A percentile compares a stretch with the other conserved stretches of the same genome.
Conservation (phyloP, 805 yeast species). For the Candida xyloterini region DNA sequence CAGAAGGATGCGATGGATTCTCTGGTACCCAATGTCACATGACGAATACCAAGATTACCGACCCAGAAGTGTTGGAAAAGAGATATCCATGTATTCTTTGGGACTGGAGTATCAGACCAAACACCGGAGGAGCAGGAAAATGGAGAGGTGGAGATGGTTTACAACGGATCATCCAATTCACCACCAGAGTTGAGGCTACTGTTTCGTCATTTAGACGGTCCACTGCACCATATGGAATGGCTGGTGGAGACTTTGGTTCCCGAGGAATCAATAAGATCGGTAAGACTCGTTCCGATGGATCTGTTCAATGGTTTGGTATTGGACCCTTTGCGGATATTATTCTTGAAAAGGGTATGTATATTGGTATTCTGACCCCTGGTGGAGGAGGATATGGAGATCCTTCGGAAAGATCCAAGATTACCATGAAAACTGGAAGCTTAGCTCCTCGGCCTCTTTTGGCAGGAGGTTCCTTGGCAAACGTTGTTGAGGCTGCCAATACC, state of each 20-base stretch:
- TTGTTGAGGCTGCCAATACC: constrained; percentile 24
- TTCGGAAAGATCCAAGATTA: constrained; percentile 1
- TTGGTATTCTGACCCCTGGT: constrained; percentile 8
- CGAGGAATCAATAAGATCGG: constrained; percentile 38
- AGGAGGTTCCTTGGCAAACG: constrained; percentile 21
- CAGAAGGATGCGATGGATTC: constrained; percentile 32
- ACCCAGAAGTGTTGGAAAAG: constrained; percentile 51
- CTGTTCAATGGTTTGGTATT: constrained; percentile 8
- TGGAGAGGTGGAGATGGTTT: constrained; percentile 54
- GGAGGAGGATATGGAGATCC: constrained; percentile 12
- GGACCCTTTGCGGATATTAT: constrained; percentile 8
- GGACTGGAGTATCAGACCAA: constrained; percentile 43
- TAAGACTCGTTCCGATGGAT: constrained; percentile 8
- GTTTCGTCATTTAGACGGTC: constrained; percentile 52
- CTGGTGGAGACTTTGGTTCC: constrained; percentile 52
- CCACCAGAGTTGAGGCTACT: constrained; percentile 39
- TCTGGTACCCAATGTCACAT: constrained; percentile 51
- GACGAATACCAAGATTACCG: constrained; percentile 41
- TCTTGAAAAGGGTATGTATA: constrained; percentile 8
- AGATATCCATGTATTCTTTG: constrained; percentile 49
- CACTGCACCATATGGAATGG: constrained; percentile 51
- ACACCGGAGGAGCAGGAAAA: constrained; percentile 50
- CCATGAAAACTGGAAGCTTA: constrained; percentile 5
- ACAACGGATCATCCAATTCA: constrained; percentile 47
- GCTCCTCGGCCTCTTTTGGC: constrained; percentile 19